Percentiles rank a stretch among this genome's conserved stretches.
phyloP scores from a whole-genome alignment of 768 basidiomycete genomes.

The Rhizopogon vulgaris region DNA sequence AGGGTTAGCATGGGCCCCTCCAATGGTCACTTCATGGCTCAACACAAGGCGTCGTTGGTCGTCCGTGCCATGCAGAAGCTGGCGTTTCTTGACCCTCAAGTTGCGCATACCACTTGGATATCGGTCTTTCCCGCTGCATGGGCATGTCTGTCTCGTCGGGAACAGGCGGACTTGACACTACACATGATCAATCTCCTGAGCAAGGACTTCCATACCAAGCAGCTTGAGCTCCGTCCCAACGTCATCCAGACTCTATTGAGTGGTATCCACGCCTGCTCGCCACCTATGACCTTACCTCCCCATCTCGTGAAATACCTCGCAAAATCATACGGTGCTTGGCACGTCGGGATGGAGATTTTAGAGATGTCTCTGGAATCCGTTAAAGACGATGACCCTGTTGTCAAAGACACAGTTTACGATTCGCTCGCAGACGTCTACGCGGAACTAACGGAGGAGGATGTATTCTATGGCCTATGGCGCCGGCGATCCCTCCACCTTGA shows the following conservation, averaged over 20 bases:
- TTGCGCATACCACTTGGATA: slow-evolving; percentile 81
- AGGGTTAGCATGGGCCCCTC: slow-evolving; percentile 28
- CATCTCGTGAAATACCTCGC: slow-evolving; percentile 94
- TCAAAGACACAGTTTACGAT: slow-evolving; percentile 82
- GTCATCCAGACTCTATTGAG: slow-evolving; percentile 86
- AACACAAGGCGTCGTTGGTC: slow-evolving; percentile 44
- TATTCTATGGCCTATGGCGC: slow-evolving; percentile 96
- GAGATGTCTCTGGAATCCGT: slow-evolving; percentile 71
- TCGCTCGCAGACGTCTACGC: slow-evolving; percentile 94
- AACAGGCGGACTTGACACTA: slow-evolving; percentile 84
- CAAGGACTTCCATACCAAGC: slow-evolving; percentile 89
- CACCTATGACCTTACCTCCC: slow-evolving; percentile 86
- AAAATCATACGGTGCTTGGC: slow-evolving; percentile 96
- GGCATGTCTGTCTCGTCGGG: slow-evolving; percentile 77
- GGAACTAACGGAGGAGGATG: slow-evolving; percentile 92
- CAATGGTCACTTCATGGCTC: slow-evolving; percentile 33
- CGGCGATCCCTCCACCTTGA: slow-evolving; percentile 83
- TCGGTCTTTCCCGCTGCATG: slow-evolving; percentile 83
- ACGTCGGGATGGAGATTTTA: slow-evolving; percentile 81
- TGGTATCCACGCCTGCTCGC: slow-evolving; percentile 79
- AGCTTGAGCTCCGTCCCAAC: slow-evolving; percentile 86
- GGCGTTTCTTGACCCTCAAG: slow-evolving; percentile 69
- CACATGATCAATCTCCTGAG: slow-evolving; percentile 87
- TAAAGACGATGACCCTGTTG: slow-evolving; percentile 71
- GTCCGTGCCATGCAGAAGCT: slow-evolving; percentile 79